Percentiles rank a stretch among this genome's conserved stretches.
These are phyloP conservation scores for Hansenula lynferdii DNA, from an alignment of 1,139 yeast species.

Conservation along the genomic window DNA sequence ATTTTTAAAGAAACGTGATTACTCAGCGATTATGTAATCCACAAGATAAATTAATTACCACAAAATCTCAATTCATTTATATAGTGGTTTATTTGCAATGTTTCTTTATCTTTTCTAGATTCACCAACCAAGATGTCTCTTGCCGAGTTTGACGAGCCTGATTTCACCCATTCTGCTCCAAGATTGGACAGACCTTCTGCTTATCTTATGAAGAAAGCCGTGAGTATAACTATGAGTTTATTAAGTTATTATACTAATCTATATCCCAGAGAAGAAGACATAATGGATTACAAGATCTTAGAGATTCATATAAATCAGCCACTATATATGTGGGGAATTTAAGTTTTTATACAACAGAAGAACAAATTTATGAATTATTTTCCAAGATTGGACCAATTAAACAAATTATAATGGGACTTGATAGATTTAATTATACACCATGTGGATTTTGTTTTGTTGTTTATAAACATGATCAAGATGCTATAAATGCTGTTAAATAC, in stretches of 20 bases:
- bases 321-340: conserved; percentile 87
- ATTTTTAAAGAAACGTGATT: too few species aligned
- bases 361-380: conserved; percentile 83
- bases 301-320: conserved; percentile 56
- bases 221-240: too few species aligned
- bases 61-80: too few species aligned
- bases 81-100: too few species aligned
- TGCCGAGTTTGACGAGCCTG: conserved; percentile 35
- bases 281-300: conserved; percentile 51
- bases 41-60: too few species aligned
- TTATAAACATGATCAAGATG: conserved; percentile 60
- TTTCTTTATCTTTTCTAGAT: too few species aligned
- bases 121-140: conserved; percentile 23
- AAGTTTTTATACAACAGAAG: conserved; percentile 88
- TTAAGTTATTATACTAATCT: background rate
- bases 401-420: conserved; percentile 89
- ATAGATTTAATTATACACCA: conserved; percentile 82
- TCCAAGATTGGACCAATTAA: conserved; percentile 67
- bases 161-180: conserved; percentile 46
- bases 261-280: conserved; percentile 20
- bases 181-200: conserved; percentile 77
- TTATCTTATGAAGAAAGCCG: conserved; percentile 71
- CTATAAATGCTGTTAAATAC: conserved; percentile 77
- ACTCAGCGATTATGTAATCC: too few species aligned
- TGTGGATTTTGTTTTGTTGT: conserved; percentile 95